Percentiles rank a stretch among this genome's conserved stretches.
phyloP scores from a whole-genome alignment of 257 asterid species.

The Rehmannia glutinosa region DNA sequence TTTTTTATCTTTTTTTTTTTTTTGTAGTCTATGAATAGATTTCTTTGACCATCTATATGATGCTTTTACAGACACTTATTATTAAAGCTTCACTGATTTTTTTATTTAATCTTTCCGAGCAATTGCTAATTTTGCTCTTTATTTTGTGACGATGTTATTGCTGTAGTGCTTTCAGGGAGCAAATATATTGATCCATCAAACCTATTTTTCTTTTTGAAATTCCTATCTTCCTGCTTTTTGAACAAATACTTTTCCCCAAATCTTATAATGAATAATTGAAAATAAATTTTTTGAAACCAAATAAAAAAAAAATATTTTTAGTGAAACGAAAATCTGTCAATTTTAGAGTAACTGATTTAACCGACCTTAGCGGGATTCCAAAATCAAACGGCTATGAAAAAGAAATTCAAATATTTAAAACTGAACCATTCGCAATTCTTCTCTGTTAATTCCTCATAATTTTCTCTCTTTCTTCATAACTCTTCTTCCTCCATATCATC shows the following conservation, averaged over 20 bases:
- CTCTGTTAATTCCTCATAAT: neutral
- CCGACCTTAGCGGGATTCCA: constrained; percentile 40
- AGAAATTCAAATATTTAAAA: constrained; percentile 36
- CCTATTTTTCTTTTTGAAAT: too few species aligned
- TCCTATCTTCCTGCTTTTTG: too few species aligned
- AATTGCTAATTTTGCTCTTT: neutral
- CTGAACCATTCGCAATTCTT: constrained; percentile 10
- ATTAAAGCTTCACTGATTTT: neutral
- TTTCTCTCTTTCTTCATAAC: neutral
- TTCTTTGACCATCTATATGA: too few species aligned
- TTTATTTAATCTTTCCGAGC: neutral
- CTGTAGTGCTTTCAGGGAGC: too few species aligned
- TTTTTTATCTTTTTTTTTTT: too few species aligned
- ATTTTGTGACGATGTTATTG: neutral
- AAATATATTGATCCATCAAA: too few species aligned
- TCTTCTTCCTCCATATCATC: neutral
- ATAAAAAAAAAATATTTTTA: neutral
- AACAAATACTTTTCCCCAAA: neutral
- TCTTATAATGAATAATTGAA: neutral
- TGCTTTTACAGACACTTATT: too few species aligned
- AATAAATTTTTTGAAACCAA: neutral
- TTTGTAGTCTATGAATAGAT: too few species aligned
- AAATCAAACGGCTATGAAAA: constrained; percentile 40
- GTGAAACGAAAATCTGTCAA: neutral
- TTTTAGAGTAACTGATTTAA: neutral